Base-by-base conservation (phyloP, 306 rosid genomes). In the Alnus rubra region DNA sequence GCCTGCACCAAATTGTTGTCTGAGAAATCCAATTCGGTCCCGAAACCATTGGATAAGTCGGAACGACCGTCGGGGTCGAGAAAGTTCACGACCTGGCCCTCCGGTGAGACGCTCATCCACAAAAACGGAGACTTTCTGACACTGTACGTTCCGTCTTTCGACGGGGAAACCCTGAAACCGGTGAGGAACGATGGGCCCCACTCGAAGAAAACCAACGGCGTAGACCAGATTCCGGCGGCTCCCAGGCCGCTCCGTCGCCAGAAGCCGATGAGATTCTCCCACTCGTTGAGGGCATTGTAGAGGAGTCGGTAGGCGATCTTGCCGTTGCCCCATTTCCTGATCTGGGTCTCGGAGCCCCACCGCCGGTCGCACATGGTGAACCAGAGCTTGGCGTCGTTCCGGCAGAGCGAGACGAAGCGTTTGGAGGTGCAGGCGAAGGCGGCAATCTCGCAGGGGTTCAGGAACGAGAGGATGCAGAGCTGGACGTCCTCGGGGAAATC, bases 401-500 rank as follows among this genome's bases (percentile, higher is more conserved):
- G 77, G 82, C 93, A 96, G 37, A 96, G 90, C 0, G 87, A 82
- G 5, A 56, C 84, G 77, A 79, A 89, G 3, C 88, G 93, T 79
- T 85, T 93, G 19, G 98, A 93, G 15, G 98, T 91, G 88, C 92
- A 93, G 2, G 96, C 91, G 81, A 96, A 88, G 47, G 83, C 48
- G 50, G 93, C 86, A 9, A 93, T 86, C 42, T 93, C 98, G 15
- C 89, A 3, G 8, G 88, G 97, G 2, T 83, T 56, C 9, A 96
- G 96, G 83, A 96, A 93, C 35, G 99, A 93, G 75, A 96, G 92
- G 52, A 96, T 85, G 82, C 93, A 89, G 44, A 91, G 84, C 86
- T 84, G 99, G 74, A 95, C 92, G 50, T 95, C 99, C 63, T 91
- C 98, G 0, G 98, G 94, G 81, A 93, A 93, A 58, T 96, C 92